phyloP scores from a whole-genome alignment of 2,329 filamentous ascomycete species.

The Monilinia vaccinii-corymbosi region DNA sequence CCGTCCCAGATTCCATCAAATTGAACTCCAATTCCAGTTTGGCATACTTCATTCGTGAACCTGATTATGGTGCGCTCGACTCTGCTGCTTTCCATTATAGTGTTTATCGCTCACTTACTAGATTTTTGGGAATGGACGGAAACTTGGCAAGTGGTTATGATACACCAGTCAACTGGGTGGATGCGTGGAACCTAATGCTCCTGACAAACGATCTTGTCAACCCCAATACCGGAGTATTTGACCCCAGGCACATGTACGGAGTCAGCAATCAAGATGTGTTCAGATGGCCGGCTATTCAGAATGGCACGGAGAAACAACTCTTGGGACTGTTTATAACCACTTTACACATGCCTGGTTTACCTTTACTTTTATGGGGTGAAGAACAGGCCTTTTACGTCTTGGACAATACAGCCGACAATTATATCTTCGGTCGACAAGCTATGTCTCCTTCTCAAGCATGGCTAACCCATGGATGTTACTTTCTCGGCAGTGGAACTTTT shows the following conservation, averaged over 20 bases:
- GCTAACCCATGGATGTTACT: constrained; percentile 57
- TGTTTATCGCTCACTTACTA: constrained; percentile 51
- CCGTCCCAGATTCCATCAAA: constrained; percentile 39
- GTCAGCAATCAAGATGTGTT: constrained; percentile 59
- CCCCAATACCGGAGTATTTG: constrained; percentile 49
- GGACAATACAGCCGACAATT: constrained; percentile 55
- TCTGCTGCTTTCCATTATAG: constrained; percentile 55
- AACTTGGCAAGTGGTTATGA: constrained; percentile 45
- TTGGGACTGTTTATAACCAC: constrained; percentile 50
- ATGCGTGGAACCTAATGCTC: constrained; percentile 46
- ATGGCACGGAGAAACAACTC: constrained; percentile 48
- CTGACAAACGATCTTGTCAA: constrained; percentile 52
- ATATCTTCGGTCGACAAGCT: constrained; percentile 54
- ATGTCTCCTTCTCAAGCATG: constrained; percentile 54
- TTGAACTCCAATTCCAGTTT: constrained; percentile 36
- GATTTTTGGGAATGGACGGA: constrained; percentile 50
- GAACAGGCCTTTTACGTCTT: constrained; percentile 57
- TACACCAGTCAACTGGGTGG: constrained; percentile 42
- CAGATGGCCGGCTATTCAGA: constrained; percentile 49
- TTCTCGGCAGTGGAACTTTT: constrained; percentile 46
- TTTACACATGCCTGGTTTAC: constrained; percentile 50
- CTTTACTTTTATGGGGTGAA: constrained; percentile 53
- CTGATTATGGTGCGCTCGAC: constrained; percentile 46
- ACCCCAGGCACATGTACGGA: constrained; percentile 56
- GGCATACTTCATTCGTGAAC: constrained; percentile 42